Evolutionary conservation across 2,329 filamentous ascomycete species (phyloP).

Genomic region (Pseudogymnoascus verrucosus): DNA sequence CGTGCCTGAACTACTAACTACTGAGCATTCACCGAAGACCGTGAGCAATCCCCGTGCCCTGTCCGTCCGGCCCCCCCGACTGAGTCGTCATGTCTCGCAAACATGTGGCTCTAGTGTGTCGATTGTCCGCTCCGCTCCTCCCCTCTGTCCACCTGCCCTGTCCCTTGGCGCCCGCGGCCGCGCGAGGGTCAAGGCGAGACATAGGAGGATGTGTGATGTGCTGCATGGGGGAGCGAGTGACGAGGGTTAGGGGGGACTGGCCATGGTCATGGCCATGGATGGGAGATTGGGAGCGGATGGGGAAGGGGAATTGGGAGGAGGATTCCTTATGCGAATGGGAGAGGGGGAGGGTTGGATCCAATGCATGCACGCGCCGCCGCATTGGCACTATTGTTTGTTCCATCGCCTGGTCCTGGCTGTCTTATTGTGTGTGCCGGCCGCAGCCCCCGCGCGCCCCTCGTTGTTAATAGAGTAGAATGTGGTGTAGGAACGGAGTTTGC

Average conservation of each 20-base stretch:
- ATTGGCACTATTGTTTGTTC: background rate
- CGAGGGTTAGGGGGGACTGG: background rate
- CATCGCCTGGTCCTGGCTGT: background rate
- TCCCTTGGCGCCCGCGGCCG: background rate
- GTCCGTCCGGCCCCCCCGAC: background rate
- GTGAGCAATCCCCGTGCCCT: background rate
- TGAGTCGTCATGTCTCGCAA: background rate
- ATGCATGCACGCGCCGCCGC: background rate
- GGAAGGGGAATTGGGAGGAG: background rate
- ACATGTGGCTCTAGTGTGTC: conserved; percentile 2
- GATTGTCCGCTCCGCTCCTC: background rate
- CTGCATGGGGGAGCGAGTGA: background rate
- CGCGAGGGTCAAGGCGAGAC: background rate
- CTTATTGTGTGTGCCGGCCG: background rate
- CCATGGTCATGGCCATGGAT: background rate
- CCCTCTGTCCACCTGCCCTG: background rate
- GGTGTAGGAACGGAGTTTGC: background rate
- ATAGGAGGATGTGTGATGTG: background rate
- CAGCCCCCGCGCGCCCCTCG: background rate
- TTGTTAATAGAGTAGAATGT: background rate
- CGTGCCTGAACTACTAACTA: background rate
- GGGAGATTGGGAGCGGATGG: background rate
- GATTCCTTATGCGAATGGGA: background rate
- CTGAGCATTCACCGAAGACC: background rate
- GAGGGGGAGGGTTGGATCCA: background rate